These are phyloP conservation scores for Stachybotrys echinatus DNA, from an alignment of 2,329 filamentous ascomycete genomes.

Conservation along the genomic window DNA sequence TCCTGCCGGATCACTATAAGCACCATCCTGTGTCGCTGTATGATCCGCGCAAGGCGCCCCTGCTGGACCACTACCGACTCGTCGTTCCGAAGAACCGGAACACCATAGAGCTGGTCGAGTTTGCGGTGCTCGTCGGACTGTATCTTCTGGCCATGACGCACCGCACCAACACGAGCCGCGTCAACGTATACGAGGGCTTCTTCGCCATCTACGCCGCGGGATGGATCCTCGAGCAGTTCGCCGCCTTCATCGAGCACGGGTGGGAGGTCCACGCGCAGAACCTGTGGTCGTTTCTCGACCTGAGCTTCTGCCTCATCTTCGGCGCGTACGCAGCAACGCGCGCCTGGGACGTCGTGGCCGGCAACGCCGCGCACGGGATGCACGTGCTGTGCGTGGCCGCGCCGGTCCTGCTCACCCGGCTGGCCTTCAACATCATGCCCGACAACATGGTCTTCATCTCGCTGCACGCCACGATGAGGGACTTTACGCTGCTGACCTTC, in stretches of 20 bases:
- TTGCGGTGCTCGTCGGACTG: slow-evolving; percentile 55
- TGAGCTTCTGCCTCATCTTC: slow-evolving; percentile 63
- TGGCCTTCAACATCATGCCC: slow-evolving; percentile 68
- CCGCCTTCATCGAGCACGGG: slow-evolving; percentile 60
- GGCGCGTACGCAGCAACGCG: slow-evolving; percentile 56
- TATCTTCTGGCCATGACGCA: slow-evolving; percentile 61
- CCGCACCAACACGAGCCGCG: slow-evolving; percentile 33
- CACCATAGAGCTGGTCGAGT: slow-evolving; percentile 60
- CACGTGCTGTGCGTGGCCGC: slow-evolving; percentile 63
- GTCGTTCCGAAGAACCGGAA: slow-evolving; percentile 66
- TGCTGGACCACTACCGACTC: slow-evolving; percentile 67
- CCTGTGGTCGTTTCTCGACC: slow-evolving; percentile 69
- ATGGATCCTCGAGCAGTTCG: slow-evolving; percentile 63
- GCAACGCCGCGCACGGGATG: slow-evolving; percentile 48
- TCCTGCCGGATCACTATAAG: slow-evolving; percentile 70
- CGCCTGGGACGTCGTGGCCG: slow-evolving; percentile 45
- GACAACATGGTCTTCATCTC: slow-evolving; percentile 74
- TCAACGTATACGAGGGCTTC: slow-evolving; percentile 48
- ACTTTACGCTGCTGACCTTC: slow-evolving; percentile 62
- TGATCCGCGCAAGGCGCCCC: slow-evolving; percentile 59
- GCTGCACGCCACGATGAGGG: slow-evolving; percentile 67
- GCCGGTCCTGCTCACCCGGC: slow-evolving; percentile 61
- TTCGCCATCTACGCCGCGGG: slow-evolving; percentile 62
- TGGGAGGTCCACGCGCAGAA: slow-evolving; percentile 69
- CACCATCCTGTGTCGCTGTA: slow-evolving; percentile 65